Evolutionary conservation across 1,284 basidiomycete species (phyloP).

Genomic region (Omphalotus olearius): DNA sequence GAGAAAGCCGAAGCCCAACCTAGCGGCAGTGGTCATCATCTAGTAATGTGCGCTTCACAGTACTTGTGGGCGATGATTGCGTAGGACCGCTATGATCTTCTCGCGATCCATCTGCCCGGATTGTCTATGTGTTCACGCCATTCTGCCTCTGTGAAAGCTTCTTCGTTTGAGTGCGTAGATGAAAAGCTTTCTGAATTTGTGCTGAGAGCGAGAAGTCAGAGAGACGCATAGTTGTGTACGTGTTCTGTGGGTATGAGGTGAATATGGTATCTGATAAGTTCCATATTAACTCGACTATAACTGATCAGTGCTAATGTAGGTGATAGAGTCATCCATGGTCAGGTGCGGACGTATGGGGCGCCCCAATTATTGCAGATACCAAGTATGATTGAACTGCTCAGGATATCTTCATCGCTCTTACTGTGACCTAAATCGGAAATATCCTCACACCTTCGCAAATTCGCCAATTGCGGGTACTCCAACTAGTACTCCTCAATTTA

Average conservation of each 20-base stretch:
- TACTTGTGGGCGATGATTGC: too few relatives aligned
- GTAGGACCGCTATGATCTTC: too few relatives aligned
- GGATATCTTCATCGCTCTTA: too few relatives aligned
- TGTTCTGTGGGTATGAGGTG: slow-evolving; percentile 18
- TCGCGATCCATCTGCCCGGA: slow-evolving; percentile 13
- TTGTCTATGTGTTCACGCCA: slow-evolving; percentile 30
- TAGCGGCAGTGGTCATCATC: slow-evolving; percentile 18
- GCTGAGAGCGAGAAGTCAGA: slow-evolving; percentile 30
- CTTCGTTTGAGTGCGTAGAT: slow-evolving; percentile 30
- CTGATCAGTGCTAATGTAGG: too few relatives aligned
- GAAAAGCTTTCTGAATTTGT: slow-evolving; percentile 30
- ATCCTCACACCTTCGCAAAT: too few relatives aligned
- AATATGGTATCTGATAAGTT: slow-evolving; percentile 2
- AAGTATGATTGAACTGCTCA: too few relatives aligned
- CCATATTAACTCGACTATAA: too few relatives aligned
- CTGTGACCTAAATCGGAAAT: too few relatives aligned
- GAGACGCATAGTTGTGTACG: slow-evolving; percentile 23
- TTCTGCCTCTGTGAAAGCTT: slow-evolving; percentile 23
- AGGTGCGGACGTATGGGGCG: too few relatives aligned
- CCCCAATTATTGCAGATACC: too few relatives aligned
- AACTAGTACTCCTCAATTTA: too few relatives aligned
- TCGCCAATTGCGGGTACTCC: too few relatives aligned
- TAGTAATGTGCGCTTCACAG: not conserved
- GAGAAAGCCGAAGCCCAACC: slow-evolving; percentile 24
- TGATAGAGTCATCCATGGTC: slow-evolving; percentile 6